Percentiles rank a stretch among this genome's conserved stretches.
These are phyloP conservation scores for Fusarium devonianum DNA, from an alignment of 2,329 filamentous ascomycete genomes.

Conservation along the genomic window DNA sequence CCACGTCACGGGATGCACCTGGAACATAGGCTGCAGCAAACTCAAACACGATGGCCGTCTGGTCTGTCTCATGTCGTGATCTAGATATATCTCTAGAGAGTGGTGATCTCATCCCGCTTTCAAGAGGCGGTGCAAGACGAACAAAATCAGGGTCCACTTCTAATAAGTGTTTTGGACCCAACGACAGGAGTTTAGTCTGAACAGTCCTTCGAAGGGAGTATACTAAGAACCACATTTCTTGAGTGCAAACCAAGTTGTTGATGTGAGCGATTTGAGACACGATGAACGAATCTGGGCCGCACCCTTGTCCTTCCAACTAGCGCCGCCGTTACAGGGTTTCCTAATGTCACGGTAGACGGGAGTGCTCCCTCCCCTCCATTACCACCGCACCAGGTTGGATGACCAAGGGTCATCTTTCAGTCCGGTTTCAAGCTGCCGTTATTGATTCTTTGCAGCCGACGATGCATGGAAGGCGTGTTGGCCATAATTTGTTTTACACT, in stretches of 20 bases:
- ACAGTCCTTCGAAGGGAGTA: background rate
- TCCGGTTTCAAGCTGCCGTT: constrained; percentile 9
- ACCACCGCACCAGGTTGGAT: constrained; percentile 1
- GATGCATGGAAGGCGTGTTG: background rate
- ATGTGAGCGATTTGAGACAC: no score
- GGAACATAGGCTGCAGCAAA: background rate
- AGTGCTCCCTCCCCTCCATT: constrained; percentile 1
- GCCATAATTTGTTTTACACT: background rate
- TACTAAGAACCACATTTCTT: constrained; percentile 20
- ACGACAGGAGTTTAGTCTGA: no score
- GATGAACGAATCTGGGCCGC: no score
- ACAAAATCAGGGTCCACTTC: constrained; percentile 2
- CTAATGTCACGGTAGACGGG: constrained; percentile 25
- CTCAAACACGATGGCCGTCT: background rate
- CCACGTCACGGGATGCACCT: background rate
- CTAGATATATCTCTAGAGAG: no score
- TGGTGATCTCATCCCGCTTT: background rate
- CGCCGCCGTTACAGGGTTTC: constrained; percentile 4
- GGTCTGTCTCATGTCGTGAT: background rate
- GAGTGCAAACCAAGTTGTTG: no score
- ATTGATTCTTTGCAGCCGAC: background rate
- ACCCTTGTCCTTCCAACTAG: no score
- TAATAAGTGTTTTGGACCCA: no score
- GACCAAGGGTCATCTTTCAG: constrained; percentile 2
- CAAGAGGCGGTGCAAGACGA: background rate